Evolutionary conservation across 192 early-diverging fungal genomes (phyloP).

Genomic region (Thoreauomyces humboldtii): DNA sequence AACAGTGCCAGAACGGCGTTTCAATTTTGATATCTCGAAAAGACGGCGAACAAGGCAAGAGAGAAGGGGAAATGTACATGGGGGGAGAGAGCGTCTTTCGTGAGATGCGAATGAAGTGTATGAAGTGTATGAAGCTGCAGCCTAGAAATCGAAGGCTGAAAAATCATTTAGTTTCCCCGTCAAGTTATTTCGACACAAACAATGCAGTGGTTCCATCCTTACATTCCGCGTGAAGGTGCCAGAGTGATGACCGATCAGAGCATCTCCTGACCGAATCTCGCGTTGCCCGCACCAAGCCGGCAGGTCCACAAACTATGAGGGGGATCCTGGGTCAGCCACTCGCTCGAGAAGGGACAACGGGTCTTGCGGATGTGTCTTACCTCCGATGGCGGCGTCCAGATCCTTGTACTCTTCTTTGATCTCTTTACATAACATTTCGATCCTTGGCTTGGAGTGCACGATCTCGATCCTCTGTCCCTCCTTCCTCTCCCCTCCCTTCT

Average conservation of each 20-base stretch:
- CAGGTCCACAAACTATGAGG: conserved; percentile 13
- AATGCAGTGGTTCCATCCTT: no score
- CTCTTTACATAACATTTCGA: neutral
- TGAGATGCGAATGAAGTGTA: no score
- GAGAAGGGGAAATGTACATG: no score
- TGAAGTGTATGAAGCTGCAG: no score
- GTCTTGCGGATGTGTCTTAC: neutral
- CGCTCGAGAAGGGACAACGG: neutral
- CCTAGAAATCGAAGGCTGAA: no score
- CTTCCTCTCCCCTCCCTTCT: neutral
- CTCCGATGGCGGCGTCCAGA: conserved; percentile 12
- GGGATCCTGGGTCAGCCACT: neutral
- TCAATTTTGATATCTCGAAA: no score
- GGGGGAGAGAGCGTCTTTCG: no score
- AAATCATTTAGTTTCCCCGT: no score
- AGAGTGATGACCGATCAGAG: conserved; percentile 10
- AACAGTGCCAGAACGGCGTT: no score
- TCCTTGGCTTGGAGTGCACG: neutral
- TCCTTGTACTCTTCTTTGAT: conserved; percentile 3
- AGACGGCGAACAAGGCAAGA: no score
- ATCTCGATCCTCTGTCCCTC: neutral
- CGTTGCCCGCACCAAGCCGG: neutral
- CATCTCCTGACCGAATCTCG: conserved; percentile 3
- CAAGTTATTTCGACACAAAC: no score
- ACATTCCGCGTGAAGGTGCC: conserved; percentile 20